Conservation (phyloP, 371 early-diverging fungal species). For the Thermomucor indicae-seudaticae region DNA sequence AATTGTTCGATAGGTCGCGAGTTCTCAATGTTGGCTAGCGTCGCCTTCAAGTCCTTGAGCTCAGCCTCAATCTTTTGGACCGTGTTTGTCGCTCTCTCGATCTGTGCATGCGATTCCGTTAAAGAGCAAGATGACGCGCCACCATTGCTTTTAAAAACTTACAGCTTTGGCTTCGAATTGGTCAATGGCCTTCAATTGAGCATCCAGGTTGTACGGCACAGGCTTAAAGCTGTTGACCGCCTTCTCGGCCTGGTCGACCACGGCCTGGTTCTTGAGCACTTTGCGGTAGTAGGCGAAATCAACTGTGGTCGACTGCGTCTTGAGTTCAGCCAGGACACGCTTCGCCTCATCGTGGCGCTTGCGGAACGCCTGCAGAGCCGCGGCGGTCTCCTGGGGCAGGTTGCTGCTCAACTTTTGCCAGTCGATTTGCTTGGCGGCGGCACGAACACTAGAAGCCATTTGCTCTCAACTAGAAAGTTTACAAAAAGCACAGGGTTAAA, state of each 20-base stretch:
- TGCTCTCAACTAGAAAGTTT: not conserved
- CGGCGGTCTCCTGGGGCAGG: conserved; percentile 87
- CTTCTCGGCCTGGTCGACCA: conserved; percentile 90
- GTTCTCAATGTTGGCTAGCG: conserved; percentile 88
- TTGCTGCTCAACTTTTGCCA: conserved; percentile 84
- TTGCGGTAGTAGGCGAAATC: conserved; percentile 88
- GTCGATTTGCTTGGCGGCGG: conserved; percentile 74
- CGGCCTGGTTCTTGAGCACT: conserved; percentile 83
- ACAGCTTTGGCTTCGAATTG: conserved; percentile 90
- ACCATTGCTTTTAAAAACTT: conserved; percentile 38
- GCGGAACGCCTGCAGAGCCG: conserved; percentile 86
- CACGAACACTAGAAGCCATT: conserved; percentile 40
- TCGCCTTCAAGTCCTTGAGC: conserved; percentile 83
- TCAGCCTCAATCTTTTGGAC: conserved; percentile 82
- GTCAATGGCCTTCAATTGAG: conserved; percentile 84
- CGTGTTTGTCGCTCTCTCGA: conserved; percentile 83
- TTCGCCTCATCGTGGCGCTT: conserved; percentile 93
- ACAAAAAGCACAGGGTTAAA: conserved; percentile 2
- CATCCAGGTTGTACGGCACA: conserved; percentile 77
- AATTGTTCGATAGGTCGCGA: conserved; percentile 94
- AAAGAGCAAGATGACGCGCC: conserved; percentile 4
- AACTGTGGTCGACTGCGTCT: conserved; percentile 77
- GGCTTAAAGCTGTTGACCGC: conserved; percentile 78
- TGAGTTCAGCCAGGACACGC: conserved; percentile 74
- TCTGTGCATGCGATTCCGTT: conserved; percentile 37